These are phyloP conservation scores for Zygoascus hellenicus DNA, from an alignment of 1,139 yeast species.

Conservation along the genomic window DNA sequence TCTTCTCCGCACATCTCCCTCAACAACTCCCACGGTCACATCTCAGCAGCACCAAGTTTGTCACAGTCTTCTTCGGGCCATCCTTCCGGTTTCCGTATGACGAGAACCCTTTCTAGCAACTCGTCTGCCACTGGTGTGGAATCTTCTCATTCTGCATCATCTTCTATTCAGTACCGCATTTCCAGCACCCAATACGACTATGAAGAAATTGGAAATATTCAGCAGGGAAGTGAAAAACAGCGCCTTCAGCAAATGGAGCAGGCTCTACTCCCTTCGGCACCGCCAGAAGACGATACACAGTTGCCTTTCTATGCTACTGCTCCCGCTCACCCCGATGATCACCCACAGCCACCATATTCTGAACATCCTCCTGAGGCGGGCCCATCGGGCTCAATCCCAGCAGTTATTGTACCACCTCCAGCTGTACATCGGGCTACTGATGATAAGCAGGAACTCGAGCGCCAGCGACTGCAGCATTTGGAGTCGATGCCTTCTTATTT, in stretches of 20 bases:
- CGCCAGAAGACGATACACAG: slow-evolving; percentile 24
- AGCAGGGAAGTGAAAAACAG: slow-evolving; percentile 44
- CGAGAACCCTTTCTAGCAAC: not conserved
- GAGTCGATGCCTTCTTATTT: slow-evolving; percentile 25
- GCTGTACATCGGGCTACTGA: slow-evolving; percentile 7
- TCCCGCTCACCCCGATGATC: slow-evolving; percentile 8
- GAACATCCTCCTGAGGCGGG: not conserved
- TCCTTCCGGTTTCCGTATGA: not conserved
- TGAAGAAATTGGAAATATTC: slow-evolving; percentile 5
- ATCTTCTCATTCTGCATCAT: slow-evolving; percentile 17
- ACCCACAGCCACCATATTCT: not conserved
- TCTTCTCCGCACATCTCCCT: not conserved
- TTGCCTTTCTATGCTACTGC: slow-evolving; percentile 9
- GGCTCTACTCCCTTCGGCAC: slow-evolving; percentile 58
- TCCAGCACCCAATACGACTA: slow-evolving; percentile 14
- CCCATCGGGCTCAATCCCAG: not conserved
- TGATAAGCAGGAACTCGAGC: slow-evolving; percentile 30
- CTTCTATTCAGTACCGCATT: slow-evolving; percentile 14
- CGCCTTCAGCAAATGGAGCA: slow-evolving; percentile 48
- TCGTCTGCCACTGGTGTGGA: slow-evolving; percentile 17
- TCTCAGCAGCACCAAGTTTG: not conserved
- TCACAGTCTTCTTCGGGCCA: not conserved
- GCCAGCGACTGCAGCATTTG: slow-evolving; percentile 20
- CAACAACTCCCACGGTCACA: not conserved
- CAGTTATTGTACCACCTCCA: not conserved